Conservation (phyloP, 176 grass and related monocot species). For the Musa beccarii region DNA sequence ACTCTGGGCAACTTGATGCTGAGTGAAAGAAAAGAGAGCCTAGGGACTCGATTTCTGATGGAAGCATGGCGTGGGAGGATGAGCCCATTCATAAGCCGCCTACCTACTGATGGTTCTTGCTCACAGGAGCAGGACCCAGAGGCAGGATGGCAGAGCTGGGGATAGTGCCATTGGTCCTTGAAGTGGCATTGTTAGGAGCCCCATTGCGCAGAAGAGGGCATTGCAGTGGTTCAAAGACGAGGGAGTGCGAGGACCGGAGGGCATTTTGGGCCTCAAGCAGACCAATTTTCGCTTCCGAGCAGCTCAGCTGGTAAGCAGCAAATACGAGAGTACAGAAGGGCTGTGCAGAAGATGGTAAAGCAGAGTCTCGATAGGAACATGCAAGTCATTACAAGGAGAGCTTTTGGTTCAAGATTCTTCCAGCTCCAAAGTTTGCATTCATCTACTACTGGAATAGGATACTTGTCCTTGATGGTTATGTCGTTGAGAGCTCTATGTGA, state of each 20-base stretch:
- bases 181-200: conserved; percentile 53
- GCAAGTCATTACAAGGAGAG: conserved; percentile 45
- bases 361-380: conserved; percentile 82
- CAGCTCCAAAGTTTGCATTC: conserved; percentile 95
- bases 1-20: conserved; percentile 49
- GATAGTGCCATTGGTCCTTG: conserved; percentile 49
- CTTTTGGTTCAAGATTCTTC: conserved; percentile 46
- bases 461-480: no score
- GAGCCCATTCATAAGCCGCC: conserved; percentile 27
- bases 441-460: no score
- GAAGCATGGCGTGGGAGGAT: conserved; percentile 43
- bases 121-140: conserved; percentile 26
- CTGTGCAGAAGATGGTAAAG: conserved; percentile 52
- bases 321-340: conserved; percentile 18
- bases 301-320: not conserved
- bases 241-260: conserved; percentile 21
- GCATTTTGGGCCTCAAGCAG: conserved; percentile 52
- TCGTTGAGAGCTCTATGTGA: no score
- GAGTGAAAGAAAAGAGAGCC: conserved; percentile 26
- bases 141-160: conserved; percentile 38
- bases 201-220: conserved; percentile 47
- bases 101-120: conserved; percentile 69
- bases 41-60: conserved; percentile 41
- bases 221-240: conserved; percentile 71
- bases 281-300: conserved; percentile 1